phyloP scores from a whole-genome alignment of 2,329 filamentous ascomycete genomes.

The Didymella pinodella region DNA sequence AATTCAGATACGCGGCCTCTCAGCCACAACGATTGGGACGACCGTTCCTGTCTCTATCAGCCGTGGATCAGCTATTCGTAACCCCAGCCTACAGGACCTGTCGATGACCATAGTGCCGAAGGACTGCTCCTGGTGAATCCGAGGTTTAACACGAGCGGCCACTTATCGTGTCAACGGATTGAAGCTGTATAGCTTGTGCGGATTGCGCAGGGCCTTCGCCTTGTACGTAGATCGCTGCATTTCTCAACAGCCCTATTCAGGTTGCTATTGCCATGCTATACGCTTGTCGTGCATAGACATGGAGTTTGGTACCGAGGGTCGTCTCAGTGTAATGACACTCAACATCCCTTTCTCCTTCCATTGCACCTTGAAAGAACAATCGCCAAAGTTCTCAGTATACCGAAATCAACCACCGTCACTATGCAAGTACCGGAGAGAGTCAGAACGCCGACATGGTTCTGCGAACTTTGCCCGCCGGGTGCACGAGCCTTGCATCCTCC shows the following conservation, averaged over 20 bases:
- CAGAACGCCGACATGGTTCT: background rate
- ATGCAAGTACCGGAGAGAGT: background rate
- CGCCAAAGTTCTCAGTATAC: background rate
- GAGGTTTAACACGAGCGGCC: background rate
- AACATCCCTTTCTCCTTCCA: background rate
- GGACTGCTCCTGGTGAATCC: background rate
- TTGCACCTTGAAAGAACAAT: background rate
- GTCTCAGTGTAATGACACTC: background rate
- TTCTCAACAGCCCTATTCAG: background rate
- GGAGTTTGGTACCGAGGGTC: background rate
- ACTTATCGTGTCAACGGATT: background rate
- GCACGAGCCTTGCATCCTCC: background rate
- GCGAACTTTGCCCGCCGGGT: background rate
- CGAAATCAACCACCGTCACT: background rate
- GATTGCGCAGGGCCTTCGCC: background rate
- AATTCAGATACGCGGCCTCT: background rate
- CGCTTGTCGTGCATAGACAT: background rate
- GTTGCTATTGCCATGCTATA: background rate
- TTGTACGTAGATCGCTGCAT: background rate
- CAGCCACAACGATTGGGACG: background rate
- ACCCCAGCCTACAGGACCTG: background rate
- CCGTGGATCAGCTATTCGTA: background rate
- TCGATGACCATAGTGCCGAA: background rate
- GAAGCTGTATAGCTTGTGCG: background rate
- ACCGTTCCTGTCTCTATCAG: background rate